Conservation (phyloP, 2,329 filamentous ascomycete species). For the Fusarium sp. region DNA sequence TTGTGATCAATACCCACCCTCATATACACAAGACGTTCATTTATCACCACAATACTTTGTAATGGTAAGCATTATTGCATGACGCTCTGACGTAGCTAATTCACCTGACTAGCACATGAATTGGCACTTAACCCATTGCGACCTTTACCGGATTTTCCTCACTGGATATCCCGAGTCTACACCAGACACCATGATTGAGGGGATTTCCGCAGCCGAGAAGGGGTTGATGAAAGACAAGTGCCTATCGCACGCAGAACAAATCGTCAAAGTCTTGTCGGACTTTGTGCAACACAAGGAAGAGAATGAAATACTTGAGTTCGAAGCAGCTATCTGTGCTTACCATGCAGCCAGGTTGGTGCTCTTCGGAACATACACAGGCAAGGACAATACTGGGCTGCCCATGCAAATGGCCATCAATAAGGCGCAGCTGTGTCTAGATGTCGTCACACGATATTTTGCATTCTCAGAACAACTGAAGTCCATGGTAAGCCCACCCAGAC, state of each 20-base stretch:
- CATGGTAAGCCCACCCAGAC: constrained; percentile 19
- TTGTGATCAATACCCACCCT: constrained; percentile 34
- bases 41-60: constrained; percentile 36
- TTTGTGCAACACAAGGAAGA: constrained; percentile 49
- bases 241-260: constrained; percentile 52
- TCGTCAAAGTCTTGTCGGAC: constrained; percentile 48
- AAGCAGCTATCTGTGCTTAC: constrained; percentile 56
- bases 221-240: constrained; percentile 46
- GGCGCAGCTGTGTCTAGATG: constrained; percentile 40
- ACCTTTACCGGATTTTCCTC: constrained; percentile 57
- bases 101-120: constrained; percentile 41
- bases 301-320: constrained; percentile 51
- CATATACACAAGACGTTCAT: constrained; percentile 27
- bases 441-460: constrained; percentile 42
- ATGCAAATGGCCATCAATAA: constrained; percentile 45
- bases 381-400: constrained; percentile 38
- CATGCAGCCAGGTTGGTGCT: constrained; percentile 53
- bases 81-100: neutral
- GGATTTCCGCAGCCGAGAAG: constrained; percentile 41
- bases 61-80: constrained; percentile 19
- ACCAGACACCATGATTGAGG: constrained; percentile 46
- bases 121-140: constrained; percentile 57
- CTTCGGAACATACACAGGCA: constrained; percentile 45
- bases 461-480: constrained; percentile 44
- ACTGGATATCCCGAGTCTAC: constrained; percentile 54